Percentiles rank a stretch among this genome's conserved stretches.
These are phyloP conservation scores for Durio zibethinus DNA, from an alignment of 345 rosid genomes.

Conservation along the genomic window DNA sequence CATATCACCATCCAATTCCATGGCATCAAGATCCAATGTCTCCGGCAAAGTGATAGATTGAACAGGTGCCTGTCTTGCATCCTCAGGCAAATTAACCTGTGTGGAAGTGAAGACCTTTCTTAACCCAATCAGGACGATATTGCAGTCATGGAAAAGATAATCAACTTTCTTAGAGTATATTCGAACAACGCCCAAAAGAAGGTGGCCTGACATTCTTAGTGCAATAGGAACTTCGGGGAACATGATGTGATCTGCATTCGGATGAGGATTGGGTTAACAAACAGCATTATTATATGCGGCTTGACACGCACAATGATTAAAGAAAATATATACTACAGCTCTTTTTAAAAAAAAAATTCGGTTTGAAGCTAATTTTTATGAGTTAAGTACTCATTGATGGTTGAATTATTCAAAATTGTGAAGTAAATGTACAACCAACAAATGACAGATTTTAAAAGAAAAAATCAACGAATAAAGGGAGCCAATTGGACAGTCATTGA, in stretches of 20 bases:
- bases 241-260: conserved; percentile 58
- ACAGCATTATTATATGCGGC: too few relatives aligned
- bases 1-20: conserved; percentile 45
- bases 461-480: background rate
- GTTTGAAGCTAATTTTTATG: background rate
- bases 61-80: conserved; percentile 59
- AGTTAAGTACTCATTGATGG: background rate
- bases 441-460: background rate
- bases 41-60: conserved; percentile 72
- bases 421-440: background rate
- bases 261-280: background rate
- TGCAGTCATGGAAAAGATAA: conserved; percentile 71
- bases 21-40: conserved; percentile 61
- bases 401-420: background rate
- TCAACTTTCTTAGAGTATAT: conserved; percentile 89
- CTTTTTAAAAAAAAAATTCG: too few relatives aligned
- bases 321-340: background rate
- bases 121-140: conserved; percentile 37
- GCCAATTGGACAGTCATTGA: background rate
- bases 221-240: conserved; percentile 75
- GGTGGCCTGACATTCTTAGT: conserved; percentile 76
- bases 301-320: background rate
- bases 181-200: conserved; percentile 82
- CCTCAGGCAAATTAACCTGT: conserved; percentile 65
- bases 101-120: conserved; percentile 50